A percentile compares a stretch with the other conserved stretches of the same genome.
Evolutionary conservation across 2,329 filamentous ascomycete genomes (phyloP).

Genomic region (Talaromyces sp.): DNA sequence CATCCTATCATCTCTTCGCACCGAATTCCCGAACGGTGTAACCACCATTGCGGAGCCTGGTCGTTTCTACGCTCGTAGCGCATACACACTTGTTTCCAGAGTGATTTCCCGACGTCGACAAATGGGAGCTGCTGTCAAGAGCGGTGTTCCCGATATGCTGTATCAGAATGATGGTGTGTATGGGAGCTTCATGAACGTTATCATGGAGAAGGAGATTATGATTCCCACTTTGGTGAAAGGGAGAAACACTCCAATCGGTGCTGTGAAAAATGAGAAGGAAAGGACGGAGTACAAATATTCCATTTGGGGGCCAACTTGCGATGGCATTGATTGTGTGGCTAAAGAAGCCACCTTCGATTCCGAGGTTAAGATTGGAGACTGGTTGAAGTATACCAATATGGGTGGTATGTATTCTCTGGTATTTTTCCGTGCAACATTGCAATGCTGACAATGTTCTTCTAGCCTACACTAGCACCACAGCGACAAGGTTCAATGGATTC

Average conservation of each 20-base stretch:
- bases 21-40: constrained; percentile 12
- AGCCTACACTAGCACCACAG: constrained; percentile 23
- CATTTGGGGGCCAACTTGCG: constrained; percentile 35
- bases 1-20: constrained; percentile 10
- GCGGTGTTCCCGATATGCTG: constrained; percentile 26
- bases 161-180: constrained; percentile 35
- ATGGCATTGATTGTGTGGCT: constrained; percentile 29
- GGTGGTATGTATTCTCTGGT: constrained; percentile 24
- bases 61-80: constrained; percentile 23
- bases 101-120: constrained; percentile 26
- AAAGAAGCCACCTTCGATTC: constrained; percentile 12
- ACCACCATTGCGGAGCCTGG: constrained; percentile 30
- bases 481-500: constrained; percentile 32
- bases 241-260: no score
- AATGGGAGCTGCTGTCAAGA: constrained; percentile 1
- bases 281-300: constrained; percentile 21
- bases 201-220: constrained; percentile 18
- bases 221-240: not conserved
- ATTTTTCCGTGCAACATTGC: not conserved
- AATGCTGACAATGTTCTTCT: not conserved
- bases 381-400: constrained; percentile 33
- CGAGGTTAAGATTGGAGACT: constrained; percentile 28
- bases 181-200: constrained; percentile 26
- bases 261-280: no score
- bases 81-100: constrained; percentile 26